Conservation (phyloP, 768 basidiomycete species). For the Arthromyces matolae region DNA sequence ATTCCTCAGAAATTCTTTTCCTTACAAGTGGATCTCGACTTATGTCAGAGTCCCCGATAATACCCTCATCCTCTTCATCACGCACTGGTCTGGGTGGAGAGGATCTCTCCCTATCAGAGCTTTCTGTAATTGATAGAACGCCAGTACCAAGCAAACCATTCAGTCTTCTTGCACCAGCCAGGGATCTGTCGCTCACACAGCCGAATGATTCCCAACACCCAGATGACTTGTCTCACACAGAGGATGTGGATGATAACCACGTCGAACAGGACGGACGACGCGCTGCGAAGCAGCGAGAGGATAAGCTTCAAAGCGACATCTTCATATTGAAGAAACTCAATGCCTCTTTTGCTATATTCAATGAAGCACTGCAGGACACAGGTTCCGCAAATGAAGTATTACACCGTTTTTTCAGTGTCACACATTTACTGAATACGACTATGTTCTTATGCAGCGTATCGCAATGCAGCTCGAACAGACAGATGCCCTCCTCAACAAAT, state of each 20-base stretch:
- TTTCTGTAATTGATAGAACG: conserved; percentile 29
- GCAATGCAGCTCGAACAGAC: conserved; percentile 67
- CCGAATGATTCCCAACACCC: neutral
- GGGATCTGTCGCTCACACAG: conserved; percentile 12
- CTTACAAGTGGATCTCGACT: conserved; percentile 22
- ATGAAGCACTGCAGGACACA: conserved; percentile 61
- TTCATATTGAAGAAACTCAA: conserved; percentile 74
- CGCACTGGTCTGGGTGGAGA: conserved; percentile 25
- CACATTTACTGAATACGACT: neutral
- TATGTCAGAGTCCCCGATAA: conserved; percentile 28
- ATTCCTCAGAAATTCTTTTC: conserved; percentile 15
- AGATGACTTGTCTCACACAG: conserved; percentile 2
- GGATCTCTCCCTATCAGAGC: conserved; percentile 36
- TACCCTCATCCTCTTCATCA: conserved; percentile 23
- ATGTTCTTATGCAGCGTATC: conserved; percentile 44
- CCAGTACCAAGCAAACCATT: conserved; percentile 12
- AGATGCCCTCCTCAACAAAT: conserved; percentile 71
- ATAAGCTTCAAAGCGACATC: conserved; percentile 71
- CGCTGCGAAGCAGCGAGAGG: conserved; percentile 42
- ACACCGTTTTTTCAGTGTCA: neutral
- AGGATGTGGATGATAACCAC: conserved; percentile 10
- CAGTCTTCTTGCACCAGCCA: conserved; percentile 14
- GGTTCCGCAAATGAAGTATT: conserved; percentile 70
- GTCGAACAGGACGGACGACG: conserved; percentile 19
- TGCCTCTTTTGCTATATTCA: conserved; percentile 61